Evolutionary conservation across 108 stramenopile genomes (phyloP), one percentile per base, ranked within the genome.

Genomic region (Pseudonitzschia multiseries): DNA sequence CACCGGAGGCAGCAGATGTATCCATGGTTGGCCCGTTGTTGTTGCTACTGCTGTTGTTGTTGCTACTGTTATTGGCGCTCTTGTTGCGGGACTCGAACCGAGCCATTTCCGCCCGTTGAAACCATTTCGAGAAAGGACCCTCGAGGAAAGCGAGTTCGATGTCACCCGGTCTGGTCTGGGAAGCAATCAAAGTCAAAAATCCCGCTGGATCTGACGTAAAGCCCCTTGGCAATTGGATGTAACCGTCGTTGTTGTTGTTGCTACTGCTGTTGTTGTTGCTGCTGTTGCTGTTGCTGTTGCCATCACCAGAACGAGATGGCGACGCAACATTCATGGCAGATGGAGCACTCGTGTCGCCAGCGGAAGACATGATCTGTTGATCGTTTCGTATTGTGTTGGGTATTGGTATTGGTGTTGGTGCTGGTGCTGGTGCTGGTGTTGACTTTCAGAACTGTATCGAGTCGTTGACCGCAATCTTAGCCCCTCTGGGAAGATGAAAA

Each of bases 101-200:
- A 60, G 50, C 50, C 10, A 1, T 18, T 28, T 41, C n/a, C 40
- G 65, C 36, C n/a, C 12, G 31, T 40, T 15, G 26, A 60, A 75
- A 75, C 77, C 77, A 78, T 6, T 42, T 57, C 2, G 77, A 27
- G 12, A 78, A 8, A 12, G 64, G 15, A 4, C 77, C 77, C 13
- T 33, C 70, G 21, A 78, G 65, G 32, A 51, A 21, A 5, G 41
- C 41, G 22, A 78, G 32, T 17, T 43, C 59, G 32, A 57, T 21
- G 14, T 3, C 20, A 21, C 70, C 71, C 44, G 70, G 77, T 22
- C 40, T 22, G 46, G 66, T 65, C 50, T 24, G 48, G 20, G 60
- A 65, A 18, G 69, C 75, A 76, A 76, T 64, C 41, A 40, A 51
- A 8, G 75, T 56, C 75, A 76, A 70, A 36, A 36, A 76, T 0